Evolutionary conservation across 306 rosid genomes (phyloP), one percentile per base, ranked within the genome.

Genomic region (Prunus mira): DNA sequence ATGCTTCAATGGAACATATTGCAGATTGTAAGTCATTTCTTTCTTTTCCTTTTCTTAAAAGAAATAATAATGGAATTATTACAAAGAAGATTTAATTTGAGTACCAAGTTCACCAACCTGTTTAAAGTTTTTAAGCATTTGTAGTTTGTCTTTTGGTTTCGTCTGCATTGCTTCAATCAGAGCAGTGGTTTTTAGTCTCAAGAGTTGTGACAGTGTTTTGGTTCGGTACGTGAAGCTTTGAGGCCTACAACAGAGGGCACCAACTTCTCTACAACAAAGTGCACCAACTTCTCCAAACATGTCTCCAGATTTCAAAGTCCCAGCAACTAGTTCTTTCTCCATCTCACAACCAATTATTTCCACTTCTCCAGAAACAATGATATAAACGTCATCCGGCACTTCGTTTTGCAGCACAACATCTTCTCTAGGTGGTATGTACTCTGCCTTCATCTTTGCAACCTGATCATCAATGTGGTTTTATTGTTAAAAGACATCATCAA

Each of bases 361-460:
- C 51, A 92, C 89, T 86, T 95, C 96, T 38, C 98, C 97, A 0
- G 98, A 95, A 17, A 92, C 98, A 47, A 95, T 84, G 64, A 95
- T 85, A 82, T 95, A 95, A 71, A 92, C 86, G 67, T 95, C 98
- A 32, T 89, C 95, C 0, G 97, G 90, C 22, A 84, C 82, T 82
- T 95, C 98, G 19, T 82, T 90, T 46, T 90, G 93, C 89, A 87
- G 79, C 17, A 95, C 47, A 19, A 92, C 97, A 72, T 95, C 98
- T 84, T 95, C 98, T 80, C 88, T 92, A 3, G 98, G 98, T 38
- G 98, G 97, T 77, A 88, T 76, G 69, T 95, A 95, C 80, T 95
- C 97, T 2, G 98, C 97, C 76, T 90, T 90, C 91, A 92, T 90
- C 67, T 84, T 89, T 10, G 92, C 89, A 60, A 89, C 97, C 98